These are phyloP conservation scores for Fusarium gaditjirri DNA, from an alignment of 2,329 filamentous ascomycete species.

Conservation along the genomic window DNA sequence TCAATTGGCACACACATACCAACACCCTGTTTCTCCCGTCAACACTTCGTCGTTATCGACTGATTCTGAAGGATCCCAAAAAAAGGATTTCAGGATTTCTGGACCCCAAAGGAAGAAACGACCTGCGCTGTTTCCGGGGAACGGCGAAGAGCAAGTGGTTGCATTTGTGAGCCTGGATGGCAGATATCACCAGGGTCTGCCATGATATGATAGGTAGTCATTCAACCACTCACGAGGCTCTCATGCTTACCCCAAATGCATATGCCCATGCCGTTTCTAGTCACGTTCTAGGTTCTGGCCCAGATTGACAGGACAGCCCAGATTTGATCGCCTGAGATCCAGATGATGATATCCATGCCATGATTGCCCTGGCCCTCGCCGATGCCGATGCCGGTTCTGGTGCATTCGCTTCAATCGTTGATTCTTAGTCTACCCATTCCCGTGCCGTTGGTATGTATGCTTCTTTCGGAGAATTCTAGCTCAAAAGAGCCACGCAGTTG, in stretches of 20 bases:
- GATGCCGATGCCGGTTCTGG: conserved; percentile 11
- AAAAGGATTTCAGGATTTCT: background rate
- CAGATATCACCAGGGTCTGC: background rate
- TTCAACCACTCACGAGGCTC: conserved; percentile 31
- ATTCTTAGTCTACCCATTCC: background rate
- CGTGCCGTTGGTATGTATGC: background rate
- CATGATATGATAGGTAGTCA: conserved; percentile 37
- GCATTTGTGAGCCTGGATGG: conserved; percentile 9
- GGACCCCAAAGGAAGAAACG: conserved; percentile 20
- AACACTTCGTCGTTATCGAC: conserved; percentile 36
- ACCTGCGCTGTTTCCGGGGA: conserved; percentile 15
- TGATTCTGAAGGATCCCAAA: conserved; percentile 26
- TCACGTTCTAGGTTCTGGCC: conserved; percentile 24
- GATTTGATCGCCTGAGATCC: conserved; percentile 37
- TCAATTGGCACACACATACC: background rate
- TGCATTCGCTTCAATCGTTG: background rate
- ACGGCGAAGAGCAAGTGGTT: conserved; percentile 17
- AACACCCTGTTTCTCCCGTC: conserved; percentile 42
- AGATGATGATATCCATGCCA: conserved; percentile 20
- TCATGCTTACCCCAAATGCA: conserved; percentile 23
- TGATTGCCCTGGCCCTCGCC: conserved; percentile 16
- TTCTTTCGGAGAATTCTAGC: conserved; percentile 12
- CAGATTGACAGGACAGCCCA: conserved; percentile 33
- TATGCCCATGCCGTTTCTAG: conserved; percentile 18
- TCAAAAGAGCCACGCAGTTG: conserved; percentile 1